Percentiles rank a stretch among this genome's conserved stretches.
phyloP scores from a whole-genome alignment of 23 red algal genomes.

The Gracilaria vermiculophylla region DNA sequence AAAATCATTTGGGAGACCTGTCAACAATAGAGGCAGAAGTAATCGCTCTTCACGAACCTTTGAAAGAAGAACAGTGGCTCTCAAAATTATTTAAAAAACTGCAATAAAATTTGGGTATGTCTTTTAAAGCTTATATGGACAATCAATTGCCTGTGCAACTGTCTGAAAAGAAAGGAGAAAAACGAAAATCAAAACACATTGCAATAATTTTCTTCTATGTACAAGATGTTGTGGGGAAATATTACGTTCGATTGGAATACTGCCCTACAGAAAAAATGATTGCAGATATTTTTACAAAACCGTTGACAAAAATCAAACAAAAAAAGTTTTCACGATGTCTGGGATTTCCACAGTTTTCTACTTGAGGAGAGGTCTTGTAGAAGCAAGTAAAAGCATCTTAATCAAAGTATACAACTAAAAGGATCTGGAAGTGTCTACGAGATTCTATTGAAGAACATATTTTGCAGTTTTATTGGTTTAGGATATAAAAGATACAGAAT shows the following conservation, averaged over 20 bases:
- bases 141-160: neutral
- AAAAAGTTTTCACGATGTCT: too few relatives aligned
- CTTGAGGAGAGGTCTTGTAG: too few relatives aligned
- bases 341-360: too few relatives aligned
- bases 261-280: conserved; percentile 18
- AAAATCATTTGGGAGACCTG: neutral
- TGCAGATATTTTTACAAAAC: conserved; percentile 17
- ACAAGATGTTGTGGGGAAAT: neutral
- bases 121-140: conserved; percentile 4
- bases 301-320: neutral
- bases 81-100: neutral
- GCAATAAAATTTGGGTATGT: neutral
- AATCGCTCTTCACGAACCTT: neutral
- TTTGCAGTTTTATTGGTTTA: too few relatives aligned
- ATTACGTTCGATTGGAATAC: neutral
- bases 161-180: neutral
- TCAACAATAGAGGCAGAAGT: conserved; percentile 4
- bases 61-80: conserved; percentile 8
- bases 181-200: conserved; percentile 12
- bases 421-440: too few relatives aligned
- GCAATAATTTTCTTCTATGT: conserved; percentile 1
- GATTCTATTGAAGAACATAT: too few relatives aligned
- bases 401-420: too few relatives aligned
- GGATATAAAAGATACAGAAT: too few relatives aligned
- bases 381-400: too few relatives aligned